Conservation (phyloP, 1,284 basidiomycete species). For the Pterulicium gracile region DNA sequence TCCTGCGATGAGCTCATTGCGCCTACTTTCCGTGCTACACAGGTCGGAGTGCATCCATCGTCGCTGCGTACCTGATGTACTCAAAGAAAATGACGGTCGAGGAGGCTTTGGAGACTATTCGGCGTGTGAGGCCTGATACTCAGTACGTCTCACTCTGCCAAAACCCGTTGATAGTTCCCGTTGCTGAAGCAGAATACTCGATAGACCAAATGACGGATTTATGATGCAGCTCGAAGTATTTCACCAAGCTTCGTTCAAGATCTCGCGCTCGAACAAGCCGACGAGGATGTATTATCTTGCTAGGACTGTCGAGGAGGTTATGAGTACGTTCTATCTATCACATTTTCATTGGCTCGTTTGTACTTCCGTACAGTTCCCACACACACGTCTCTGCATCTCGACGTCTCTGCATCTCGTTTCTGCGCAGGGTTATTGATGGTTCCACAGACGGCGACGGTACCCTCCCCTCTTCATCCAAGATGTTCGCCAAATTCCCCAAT, state of each 20-base stretch:
- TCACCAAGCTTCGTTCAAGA: conserved; percentile 57
- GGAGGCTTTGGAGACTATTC: conserved; percentile 61
- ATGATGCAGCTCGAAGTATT: conserved; percentile 71
- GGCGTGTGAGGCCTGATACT: conserved; percentile 49
- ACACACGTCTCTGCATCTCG: background rate
- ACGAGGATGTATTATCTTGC: conserved; percentile 78
- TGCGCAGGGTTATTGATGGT: conserved; percentile 8
- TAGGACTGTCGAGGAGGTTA: conserved; percentile 58
- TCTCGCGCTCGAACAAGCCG: conserved; percentile 57
- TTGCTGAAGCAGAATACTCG: conserved; percentile 4
- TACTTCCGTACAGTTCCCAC: background rate
- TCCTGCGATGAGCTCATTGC: conserved; percentile 12
- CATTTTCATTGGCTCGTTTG: background rate
- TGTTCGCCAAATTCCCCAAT: conserved; percentile 67
- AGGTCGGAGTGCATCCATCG: conserved; percentile 76
- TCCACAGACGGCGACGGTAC: conserved; percentile 61
- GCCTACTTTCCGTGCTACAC: conserved; percentile 1
- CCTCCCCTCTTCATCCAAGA: conserved; percentile 40
- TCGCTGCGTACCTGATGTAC: conserved; percentile 80
- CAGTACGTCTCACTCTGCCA: conserved; percentile 40
- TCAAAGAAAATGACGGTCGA: conserved; percentile 49
- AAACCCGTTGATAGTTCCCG: background rate
- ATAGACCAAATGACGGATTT: conserved; percentile 74
- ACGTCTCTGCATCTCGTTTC: conserved; percentile 8
- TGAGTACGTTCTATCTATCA: conserved; percentile 43